Percentiles rank a stretch among this genome's conserved stretches.
These are phyloP conservation scores for Didymella glomerata DNA, from an alignment of 2,329 filamentous ascomycete genomes.

Conservation along the genomic window DNA sequence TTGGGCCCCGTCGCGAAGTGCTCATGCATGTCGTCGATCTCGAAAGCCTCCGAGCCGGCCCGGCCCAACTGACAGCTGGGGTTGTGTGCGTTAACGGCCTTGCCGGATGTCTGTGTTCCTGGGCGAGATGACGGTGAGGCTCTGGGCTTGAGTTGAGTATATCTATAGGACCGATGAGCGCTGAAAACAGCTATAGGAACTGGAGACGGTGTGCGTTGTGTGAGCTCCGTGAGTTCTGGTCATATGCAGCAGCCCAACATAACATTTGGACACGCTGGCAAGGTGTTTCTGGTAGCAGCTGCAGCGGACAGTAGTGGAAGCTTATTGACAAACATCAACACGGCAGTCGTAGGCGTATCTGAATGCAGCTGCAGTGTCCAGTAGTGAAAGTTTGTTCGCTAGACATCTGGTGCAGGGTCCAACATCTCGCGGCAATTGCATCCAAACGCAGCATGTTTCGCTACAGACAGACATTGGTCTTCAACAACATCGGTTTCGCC, in stretches of 20 bases:
- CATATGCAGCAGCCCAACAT: neutral
- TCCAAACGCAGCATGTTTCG: conserved; percentile 14
- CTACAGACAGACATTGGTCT: neutral
- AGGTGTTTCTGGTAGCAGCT: neutral
- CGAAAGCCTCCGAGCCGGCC: conserved; percentile 6
- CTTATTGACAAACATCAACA: neutral
- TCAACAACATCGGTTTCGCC: conserved; percentile 5
- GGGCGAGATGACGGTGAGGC: neutral
- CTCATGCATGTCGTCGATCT: conserved; percentile 8
- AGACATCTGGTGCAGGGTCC: conserved; percentile 2
- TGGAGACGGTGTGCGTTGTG: neutral
- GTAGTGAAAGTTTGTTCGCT: neutral
- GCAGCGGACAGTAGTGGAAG: neutral
- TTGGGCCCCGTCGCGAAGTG: conserved; percentile 13
- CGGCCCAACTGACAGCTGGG: conserved; percentile 5
- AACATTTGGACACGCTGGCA: neutral
- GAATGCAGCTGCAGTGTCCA: neutral
- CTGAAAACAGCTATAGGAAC: neutral
- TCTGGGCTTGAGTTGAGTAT: neutral
- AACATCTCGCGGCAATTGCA: conserved; percentile 7
- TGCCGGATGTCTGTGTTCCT: conserved; percentile 15
- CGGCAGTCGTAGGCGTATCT: conserved; percentile 7
- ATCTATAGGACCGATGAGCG: neutral
- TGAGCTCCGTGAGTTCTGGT: neutral
- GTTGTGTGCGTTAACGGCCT: conserved; percentile 2